Base-by-base conservation (phyloP, 345 rosid species). In the Populus simonii region DNA sequence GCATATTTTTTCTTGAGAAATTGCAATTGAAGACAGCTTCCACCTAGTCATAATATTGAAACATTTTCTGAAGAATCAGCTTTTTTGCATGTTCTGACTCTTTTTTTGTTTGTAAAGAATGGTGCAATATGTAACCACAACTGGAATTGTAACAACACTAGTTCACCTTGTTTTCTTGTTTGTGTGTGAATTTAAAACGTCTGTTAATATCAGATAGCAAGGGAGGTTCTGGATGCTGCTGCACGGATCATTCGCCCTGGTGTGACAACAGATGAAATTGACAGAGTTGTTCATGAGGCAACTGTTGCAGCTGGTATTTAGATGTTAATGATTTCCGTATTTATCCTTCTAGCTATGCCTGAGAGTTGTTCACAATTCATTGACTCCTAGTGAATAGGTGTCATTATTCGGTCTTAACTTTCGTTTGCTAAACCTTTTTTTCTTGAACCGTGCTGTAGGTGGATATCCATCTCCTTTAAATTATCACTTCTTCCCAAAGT, bases 401-500 rank as follows among this genome's bases (percentile, higher is more conserved):
- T 47, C 4, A 47, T 4, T 47, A 47, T 47, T 47, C 18, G 1
- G 51, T 47, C 18, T 47, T 10, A 4, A 47, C 23, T 71, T 16
- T 72, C 6, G 29, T 51, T 23, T 41, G 59, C 74, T 79, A 43
- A 79, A 66, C 25, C 29, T 72, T 49, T 12, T 20, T 33, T 45
- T 22, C 5, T 47, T 71, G 62, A 59, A 25, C 3, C 12, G 71
- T 31, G 67, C 74, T 88, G 83, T 91, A 92, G 99, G 98, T 77
- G 99, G 88, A 61, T 96, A 96, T 85, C 99, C 99, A 70, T 96
- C 99, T 78, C 99, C 99, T 38, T 92, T 96, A 72, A 96, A 93
- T 84, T 96, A 96, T 85, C 80, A 92, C 84, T 96, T 92, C 86
- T 96, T 89, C 79, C 99, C 99, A 27, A 96, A 96, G 86, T 96